These are phyloP conservation scores for Neofusicoccum laricinum DNA, from an alignment of 2,329 filamentous ascomycete species.

Conservation along the genomic window DNA sequence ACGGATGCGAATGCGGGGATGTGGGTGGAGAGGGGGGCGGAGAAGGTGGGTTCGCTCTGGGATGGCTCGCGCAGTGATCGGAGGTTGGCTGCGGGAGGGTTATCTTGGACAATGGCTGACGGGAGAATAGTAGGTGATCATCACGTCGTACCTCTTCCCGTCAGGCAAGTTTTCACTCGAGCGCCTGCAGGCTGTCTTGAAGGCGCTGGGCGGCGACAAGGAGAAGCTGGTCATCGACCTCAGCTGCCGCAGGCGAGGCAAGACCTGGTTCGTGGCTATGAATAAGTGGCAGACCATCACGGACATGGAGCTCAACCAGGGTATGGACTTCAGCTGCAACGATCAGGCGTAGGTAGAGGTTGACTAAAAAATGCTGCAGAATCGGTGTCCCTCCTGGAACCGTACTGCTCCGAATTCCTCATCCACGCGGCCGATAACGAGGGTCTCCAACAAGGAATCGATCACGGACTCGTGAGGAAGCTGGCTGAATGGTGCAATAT, in stretches of 20 bases:
- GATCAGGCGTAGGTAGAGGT: background rate
- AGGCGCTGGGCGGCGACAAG: constrained; percentile 69
- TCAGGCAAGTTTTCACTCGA: constrained; percentile 75
- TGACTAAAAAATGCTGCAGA: constrained; percentile 48
- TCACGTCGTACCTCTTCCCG: constrained; percentile 94
- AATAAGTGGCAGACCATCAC: constrained; percentile 99
- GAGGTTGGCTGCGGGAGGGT: too few species aligned
- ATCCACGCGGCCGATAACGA: constrained; percentile 98
- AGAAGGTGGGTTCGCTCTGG: constrained; percentile 68
- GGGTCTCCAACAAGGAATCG: constrained; percentile 86
- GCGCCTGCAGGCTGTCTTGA: constrained; percentile 70
- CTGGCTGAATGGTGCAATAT: constrained; percentile 85
- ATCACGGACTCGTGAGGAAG: constrained; percentile 74
- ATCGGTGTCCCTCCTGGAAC: constrained; percentile 75
- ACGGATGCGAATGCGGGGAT: constrained; percentile 75
- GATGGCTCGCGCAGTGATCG: too few species aligned
- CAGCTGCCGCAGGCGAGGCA: constrained; percentile 75
- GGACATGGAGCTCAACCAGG: constrained; percentile 87
- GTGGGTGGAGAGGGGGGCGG: constrained; percentile 86
- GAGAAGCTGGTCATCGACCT: constrained; percentile 89
- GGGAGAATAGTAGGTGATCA: constrained; percentile 71
- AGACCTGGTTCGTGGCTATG: constrained; percentile 95
- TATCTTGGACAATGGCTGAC: background rate
- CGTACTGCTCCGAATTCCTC: constrained; percentile 93
- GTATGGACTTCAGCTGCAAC: constrained; percentile 46